Conservation (phyloP, 108 stramenopile genomes). For the Cyclotella atomus region DNA sequence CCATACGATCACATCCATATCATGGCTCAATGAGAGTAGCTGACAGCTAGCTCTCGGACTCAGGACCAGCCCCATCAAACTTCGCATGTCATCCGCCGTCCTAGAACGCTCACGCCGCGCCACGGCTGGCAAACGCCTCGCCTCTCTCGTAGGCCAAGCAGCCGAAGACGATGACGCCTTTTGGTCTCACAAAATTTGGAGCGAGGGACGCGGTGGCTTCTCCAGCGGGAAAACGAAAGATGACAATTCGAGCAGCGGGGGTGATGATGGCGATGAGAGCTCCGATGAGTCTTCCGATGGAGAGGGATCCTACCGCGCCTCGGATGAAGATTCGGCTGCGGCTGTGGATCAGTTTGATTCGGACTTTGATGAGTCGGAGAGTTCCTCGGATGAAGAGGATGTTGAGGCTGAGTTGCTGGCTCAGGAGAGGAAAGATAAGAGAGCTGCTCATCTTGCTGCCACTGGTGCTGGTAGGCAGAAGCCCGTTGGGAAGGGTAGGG, state of each 20-base stretch:
- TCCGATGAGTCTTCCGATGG: slow-evolving; percentile 36
- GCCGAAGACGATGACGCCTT: slow-evolving; percentile 84
- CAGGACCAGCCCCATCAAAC: no score
- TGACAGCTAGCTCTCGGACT: no score
- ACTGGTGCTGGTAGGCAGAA: slow-evolving; percentile 52
- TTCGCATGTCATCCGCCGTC: slow-evolving; percentile 46
- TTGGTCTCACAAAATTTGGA: slow-evolving; percentile 90
- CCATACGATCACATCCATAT: background rate
- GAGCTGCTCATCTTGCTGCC: slow-evolving; percentile 11
- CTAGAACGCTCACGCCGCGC: slow-evolving; percentile 68
- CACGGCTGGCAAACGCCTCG: slow-evolving; percentile 84
- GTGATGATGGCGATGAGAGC: slow-evolving; percentile 7
- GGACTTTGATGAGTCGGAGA: slow-evolving; percentile 85
- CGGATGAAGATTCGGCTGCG: slow-evolving; percentile 73
- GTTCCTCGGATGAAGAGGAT: slow-evolving; percentile 59
- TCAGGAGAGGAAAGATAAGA: slow-evolving; percentile 44
- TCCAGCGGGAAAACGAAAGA: slow-evolving; percentile 8
- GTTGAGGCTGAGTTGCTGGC: slow-evolving; percentile 51
- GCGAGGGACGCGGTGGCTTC: slow-evolving; percentile 65
- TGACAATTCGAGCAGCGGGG: background rate
- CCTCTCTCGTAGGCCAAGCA: slow-evolving; percentile 71
- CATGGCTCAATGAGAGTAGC: no score
- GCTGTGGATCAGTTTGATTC: slow-evolving; percentile 84
- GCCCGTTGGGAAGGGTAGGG: slow-evolving; percentile 44
- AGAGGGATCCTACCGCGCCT: slow-evolving; percentile 72